Evolutionary conservation across 208 protist species (phyloP).

Genomic region (Leishmania martiniquensis): DNA sequence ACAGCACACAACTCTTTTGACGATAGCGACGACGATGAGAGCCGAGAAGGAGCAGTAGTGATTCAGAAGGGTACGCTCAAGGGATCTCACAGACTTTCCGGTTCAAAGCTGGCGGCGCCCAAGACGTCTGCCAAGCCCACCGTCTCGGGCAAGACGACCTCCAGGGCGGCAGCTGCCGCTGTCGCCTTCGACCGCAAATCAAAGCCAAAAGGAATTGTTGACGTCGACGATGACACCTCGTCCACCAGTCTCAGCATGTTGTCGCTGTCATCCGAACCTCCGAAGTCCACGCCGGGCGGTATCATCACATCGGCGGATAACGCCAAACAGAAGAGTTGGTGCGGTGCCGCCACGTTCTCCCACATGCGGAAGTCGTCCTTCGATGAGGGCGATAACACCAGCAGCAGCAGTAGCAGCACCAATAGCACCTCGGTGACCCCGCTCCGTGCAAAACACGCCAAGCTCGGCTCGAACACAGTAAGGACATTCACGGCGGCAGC

Average conservation of each 20-base stretch:
- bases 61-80: too few relatives aligned
- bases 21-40: constrained; percentile 26
- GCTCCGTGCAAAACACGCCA: background rate
- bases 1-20: constrained; percentile 29
- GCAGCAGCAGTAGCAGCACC: background rate
- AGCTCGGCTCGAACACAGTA: background rate
- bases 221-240: background rate
- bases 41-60: background rate
- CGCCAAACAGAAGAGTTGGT: too few relatives aligned
- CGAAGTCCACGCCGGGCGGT: background rate
- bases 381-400: constrained; percentile 36
- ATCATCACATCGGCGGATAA: background rate
- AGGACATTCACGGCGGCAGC: background rate
- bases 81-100: background rate
- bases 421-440: background rate
- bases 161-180: too few relatives aligned
- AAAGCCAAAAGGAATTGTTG: background rate
- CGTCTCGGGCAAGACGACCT: background rate
- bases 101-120: background rate
- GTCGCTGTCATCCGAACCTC: background rate
- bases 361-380: constrained; percentile 35
- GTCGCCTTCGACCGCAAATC: too few relatives aligned
- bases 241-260: constrained; percentile 6
- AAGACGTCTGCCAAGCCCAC: background rate
- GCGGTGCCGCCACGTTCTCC: background rate